Percentiles rank a stretch among this genome's conserved stretches.
These are phyloP conservation scores for Agrocybe praecox DNA, from an alignment of 768 basidiomycete genomes.

Conservation along the genomic window DNA sequence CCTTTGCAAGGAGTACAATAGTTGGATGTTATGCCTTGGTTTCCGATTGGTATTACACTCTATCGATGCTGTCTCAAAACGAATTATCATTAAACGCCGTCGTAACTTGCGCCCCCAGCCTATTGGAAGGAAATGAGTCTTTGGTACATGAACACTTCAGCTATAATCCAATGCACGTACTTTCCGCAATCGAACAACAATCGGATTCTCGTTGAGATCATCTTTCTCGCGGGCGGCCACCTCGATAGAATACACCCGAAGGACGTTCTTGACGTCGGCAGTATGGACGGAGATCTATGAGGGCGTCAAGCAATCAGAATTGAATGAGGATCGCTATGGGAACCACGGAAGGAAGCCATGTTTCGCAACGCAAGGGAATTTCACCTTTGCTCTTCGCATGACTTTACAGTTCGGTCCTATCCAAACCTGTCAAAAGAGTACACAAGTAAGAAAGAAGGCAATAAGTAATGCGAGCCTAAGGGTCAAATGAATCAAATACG, in stretches of 20 bases:
- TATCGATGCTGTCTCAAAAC: constrained; percentile 5
- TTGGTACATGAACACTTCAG: constrained; percentile 4
- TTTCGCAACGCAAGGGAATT: constrained; percentile 29
- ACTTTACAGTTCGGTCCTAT: constrained; percentile 83
- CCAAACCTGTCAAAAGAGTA: constrained; percentile 54
- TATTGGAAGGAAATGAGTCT: constrained; percentile 26
- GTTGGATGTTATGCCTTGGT: constrained; percentile 5
- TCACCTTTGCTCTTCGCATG: constrained; percentile 90
- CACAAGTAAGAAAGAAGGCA: constrained; percentile 20
- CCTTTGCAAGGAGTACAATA: background rate
- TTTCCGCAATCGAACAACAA: constrained; percentile 80
- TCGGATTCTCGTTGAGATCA: constrained; percentile 87
- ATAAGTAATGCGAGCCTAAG: constrained; percentile 21
- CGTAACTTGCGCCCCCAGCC: constrained; percentile 91
- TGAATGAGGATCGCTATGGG: constrained; percentile 31
- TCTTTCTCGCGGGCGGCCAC: constrained; percentile 83
- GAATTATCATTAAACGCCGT: constrained; percentile 60
- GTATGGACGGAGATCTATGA: constrained; percentile 87
- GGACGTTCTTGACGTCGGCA: constrained; percentile 82
- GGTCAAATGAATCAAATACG: constrained; percentile 22
- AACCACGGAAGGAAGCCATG: constrained; percentile 23
- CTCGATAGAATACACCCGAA: constrained; percentile 84
- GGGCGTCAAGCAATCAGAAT: constrained; percentile 20
- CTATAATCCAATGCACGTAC: constrained; percentile 40
- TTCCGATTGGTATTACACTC: constrained; percentile 16